phyloP scores from a whole-genome alignment of 2,329 filamentous ascomycete genomes.

The Aspergillus novoparasiticus region DNA sequence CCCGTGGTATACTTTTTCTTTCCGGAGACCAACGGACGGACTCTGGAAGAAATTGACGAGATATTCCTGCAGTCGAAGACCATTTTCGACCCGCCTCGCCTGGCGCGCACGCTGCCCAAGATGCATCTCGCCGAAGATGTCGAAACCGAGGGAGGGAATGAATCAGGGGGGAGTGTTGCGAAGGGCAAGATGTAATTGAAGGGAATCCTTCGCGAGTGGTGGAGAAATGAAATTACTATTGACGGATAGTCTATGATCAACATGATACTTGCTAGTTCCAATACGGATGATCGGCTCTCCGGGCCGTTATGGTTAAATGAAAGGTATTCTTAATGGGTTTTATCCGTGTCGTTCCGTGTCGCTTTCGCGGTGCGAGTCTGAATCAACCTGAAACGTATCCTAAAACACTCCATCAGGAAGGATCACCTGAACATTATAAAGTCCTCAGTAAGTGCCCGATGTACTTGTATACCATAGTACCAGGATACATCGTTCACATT shows the following conservation, averaged over 20 bases:
- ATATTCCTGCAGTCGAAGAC: conserved; percentile 39
- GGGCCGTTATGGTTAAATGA: conserved; percentile 5
- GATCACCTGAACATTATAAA: not conserved
- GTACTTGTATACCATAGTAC: not conserved
- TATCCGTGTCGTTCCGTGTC: conserved; percentile 1
- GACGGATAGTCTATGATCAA: not conserved
- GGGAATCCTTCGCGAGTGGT: not conserved
- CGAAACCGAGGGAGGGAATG: conserved; percentile 3
- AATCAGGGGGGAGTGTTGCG: not conserved
- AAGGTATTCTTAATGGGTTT: not conserved
- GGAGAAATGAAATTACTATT: not conserved
- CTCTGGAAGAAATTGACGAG: conserved; percentile 44
- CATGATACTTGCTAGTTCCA: not conserved
- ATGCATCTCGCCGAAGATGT: conserved; percentile 20
- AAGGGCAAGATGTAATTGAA: conserved; percentile 4
- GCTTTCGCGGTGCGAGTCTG: not conserved
- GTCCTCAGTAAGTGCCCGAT: not conserved
- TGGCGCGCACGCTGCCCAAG: conserved; percentile 23
- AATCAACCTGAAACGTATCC: conserved; percentile 3
- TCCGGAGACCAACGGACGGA: conserved; percentile 42
- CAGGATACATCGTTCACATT: not conserved
- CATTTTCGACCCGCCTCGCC: conserved; percentile 28
- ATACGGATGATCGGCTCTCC: not conserved
- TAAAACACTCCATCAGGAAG: not conserved
- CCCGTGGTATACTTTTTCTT: conserved; percentile 41